These are phyloP conservation scores for Pleurotus platypus DNA, from an alignment of 768 basidiomycete species.

Conservation along the genomic window DNA sequence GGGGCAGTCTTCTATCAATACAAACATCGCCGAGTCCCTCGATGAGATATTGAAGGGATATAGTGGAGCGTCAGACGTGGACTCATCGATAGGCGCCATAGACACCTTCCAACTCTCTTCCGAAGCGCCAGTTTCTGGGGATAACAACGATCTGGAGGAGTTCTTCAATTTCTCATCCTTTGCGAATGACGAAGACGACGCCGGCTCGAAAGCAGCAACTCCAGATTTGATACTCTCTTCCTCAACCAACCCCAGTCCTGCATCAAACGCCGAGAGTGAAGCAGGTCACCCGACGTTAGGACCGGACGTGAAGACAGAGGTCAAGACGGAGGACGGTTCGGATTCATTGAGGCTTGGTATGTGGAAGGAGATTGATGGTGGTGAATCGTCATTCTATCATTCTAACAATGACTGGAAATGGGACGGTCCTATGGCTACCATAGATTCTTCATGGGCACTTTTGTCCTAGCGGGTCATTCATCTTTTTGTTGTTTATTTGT, in stretches of 20 bases:
- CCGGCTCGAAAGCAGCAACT: conserved; percentile 63
- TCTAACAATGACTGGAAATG: conserved; percentile 60
- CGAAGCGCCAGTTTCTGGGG: conserved; percentile 19
- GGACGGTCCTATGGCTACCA: conserved; percentile 61
- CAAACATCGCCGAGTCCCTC: conserved; percentile 57
- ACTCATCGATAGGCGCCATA: conserved; percentile 28
- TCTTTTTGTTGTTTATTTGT: conserved; percentile 23
- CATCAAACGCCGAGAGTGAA: conserved; percentile 66
- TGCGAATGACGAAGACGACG: conserved; percentile 56
- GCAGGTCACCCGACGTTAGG: conserved; percentile 39
- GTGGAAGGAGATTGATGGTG: conserved; percentile 72
- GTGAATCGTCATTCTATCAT: conserved; percentile 68
- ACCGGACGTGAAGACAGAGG: conserved; percentile 52
- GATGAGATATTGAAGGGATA: conserved; percentile 62
- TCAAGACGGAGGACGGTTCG: conserved; percentile 55
- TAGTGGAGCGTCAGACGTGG: conserved; percentile 29
- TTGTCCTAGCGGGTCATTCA: conserved; percentile 48
- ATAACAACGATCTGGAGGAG: conserved; percentile 50
- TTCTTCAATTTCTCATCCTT: conserved; percentile 71
- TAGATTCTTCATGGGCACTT: conserved; percentile 75
- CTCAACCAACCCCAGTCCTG: conserved; percentile 75
- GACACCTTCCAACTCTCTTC: conserved; percentile 2
- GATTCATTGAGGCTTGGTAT: conserved; percentile 57
- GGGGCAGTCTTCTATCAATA: conserved; percentile 34
- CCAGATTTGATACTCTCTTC: conserved; percentile 70